These are phyloP conservation scores for Monilinia polystroma DNA, from an alignment of 2,329 filamentous ascomycete genomes.

Conservation along the genomic window DNA sequence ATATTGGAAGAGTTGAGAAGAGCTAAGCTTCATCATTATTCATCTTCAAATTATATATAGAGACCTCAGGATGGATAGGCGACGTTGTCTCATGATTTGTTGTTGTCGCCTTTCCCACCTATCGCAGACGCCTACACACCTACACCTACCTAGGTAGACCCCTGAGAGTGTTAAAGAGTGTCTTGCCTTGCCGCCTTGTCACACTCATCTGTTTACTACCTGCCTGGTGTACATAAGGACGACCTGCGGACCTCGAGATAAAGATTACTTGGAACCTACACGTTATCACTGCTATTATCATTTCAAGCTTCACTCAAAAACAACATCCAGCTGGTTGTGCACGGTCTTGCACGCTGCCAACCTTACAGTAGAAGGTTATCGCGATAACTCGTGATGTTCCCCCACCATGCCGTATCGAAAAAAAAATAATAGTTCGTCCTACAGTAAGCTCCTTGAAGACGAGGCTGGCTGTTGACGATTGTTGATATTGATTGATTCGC, in stretches of 20 bases:
- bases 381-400: slow-evolving; percentile 10
- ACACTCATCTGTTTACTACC: no score
- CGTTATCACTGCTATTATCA: background rate
- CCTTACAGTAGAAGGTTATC: background rate
- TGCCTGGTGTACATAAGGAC: no score
- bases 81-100: slow-evolving; percentile 33
- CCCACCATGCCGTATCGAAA: background rate
- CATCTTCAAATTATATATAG: background rate
- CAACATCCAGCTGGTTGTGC: background rate
- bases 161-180: background rate
- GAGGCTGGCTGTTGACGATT: background rate
- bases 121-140: slow-evolving; percentile 9
- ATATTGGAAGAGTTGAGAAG: background rate
- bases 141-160: background rate
- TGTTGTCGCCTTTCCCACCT: slow-evolving; percentile 23
- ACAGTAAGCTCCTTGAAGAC: background rate
- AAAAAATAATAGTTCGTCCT: background rate
- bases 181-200: slow-evolving; percentile 3
- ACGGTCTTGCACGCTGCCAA: background rate
- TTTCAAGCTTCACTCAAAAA: background rate
- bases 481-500: slow-evolving; percentile 13
- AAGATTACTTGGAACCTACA: no score
- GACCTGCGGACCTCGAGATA: no score
- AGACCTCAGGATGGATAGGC: slow-evolving; percentile 22
- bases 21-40: background rate